phyloP scores from a whole-genome alignment of 805 yeast species.

The Monosporozyma aerobia region DNA sequence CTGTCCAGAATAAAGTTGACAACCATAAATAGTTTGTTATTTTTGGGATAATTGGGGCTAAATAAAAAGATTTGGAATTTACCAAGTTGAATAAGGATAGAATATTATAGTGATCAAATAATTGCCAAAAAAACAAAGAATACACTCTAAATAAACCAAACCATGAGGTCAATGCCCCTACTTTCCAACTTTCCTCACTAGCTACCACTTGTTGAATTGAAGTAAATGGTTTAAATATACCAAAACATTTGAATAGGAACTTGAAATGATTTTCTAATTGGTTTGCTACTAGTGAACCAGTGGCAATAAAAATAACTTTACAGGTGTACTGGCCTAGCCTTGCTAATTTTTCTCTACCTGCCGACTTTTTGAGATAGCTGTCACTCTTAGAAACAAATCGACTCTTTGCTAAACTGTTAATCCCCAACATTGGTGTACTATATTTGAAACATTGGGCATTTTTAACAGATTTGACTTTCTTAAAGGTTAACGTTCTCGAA shows the following conservation, averaged over 20 bases:
- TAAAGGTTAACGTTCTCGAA: neutral
- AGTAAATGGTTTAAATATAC: neutral
- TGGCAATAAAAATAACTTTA: neutral
- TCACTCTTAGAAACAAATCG: neutral
- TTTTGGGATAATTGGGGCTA: neutral
- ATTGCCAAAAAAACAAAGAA: neutral
- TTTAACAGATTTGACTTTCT: no score
- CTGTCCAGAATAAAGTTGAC: neutral
- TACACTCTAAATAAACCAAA: neutral
- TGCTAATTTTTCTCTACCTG: constrained; percentile 3
- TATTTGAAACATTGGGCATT: neutral
- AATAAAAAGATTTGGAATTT: neutral
- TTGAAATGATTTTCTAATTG: constrained; percentile 1
- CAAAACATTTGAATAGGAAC: neutral
- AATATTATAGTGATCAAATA: constrained; percentile 1
- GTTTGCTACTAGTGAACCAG: neutral
- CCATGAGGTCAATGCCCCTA: neutral
- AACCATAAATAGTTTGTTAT: neutral
- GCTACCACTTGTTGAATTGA: neutral
- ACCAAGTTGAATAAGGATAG: neutral
- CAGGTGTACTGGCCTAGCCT: neutral
- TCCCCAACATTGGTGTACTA: neutral
- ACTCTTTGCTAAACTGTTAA: neutral
- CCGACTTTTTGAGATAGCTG: neutral
- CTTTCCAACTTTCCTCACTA: neutral